Evolutionary conservation across 108 stramenopile species (phyloP), one percentile per base, ranked within the genome.

Genomic region (Licmophora abbreviata): DNA sequence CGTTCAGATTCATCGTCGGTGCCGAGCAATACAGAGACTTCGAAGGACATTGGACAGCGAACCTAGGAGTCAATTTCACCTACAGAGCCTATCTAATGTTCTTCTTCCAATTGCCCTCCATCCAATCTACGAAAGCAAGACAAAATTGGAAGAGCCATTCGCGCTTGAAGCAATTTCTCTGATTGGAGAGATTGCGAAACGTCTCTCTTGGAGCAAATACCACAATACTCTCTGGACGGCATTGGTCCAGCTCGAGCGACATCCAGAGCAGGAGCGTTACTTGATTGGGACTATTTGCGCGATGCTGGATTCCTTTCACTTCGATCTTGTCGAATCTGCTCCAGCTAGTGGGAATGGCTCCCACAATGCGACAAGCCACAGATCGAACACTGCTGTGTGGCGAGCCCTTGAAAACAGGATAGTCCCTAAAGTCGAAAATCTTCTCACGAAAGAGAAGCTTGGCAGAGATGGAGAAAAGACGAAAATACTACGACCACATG

Each of bases 1-100:
- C 68, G 87, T 98, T 9, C 97, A 98, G 59, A 63, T 93, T 26
- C 97, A 98, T 67, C 85, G 97, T 26, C 76, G 95, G 50, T 67
- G 72, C 0, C 58, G 91, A 26, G 95, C 92, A 25, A 65, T 98
- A 18, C 64, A 65, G 21, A 48, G 86, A 33, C 64, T 94, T n/a
- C 62, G 85, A 21, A 88, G 77, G 52, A 40, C 58, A 17, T 53
- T 92, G 9, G 56, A 45, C 25, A 25, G 24, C 32, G 12, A 33
- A 34, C 14, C 32, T 35, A 11, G 15, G 36, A 21, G 47, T 36
- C 26, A 21, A 53, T 59, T 95, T 47, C 64, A 76, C 0, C 54
- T 61, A 18, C 82, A 89, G 29, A 72, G 81, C 12, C 54, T 83
- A 33, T 61, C 66, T 14, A 80, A 81, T 52, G 50, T 94, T 11